These are phyloP conservation scores for Sugiyamaella lignohabitans DNA, from an alignment of 805 yeast species.

Conservation along the genomic window DNA sequence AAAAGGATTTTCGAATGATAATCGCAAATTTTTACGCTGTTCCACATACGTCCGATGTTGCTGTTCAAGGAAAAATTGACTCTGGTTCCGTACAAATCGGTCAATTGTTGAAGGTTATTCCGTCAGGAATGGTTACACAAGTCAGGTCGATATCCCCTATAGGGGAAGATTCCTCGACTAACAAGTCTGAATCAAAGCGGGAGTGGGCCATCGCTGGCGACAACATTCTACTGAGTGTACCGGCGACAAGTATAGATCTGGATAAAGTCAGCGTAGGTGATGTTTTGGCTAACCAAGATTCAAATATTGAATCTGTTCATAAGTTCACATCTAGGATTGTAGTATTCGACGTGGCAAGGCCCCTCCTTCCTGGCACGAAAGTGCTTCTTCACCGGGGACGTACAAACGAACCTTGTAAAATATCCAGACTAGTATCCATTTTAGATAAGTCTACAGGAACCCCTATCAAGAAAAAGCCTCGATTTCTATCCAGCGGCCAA, in stretches of 20 bases:
- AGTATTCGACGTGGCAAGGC: slow-evolving; percentile 62
- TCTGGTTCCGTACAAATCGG: slow-evolving; percentile 68
- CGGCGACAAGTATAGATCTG: slow-evolving; percentile 24
- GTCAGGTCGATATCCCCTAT: slow-evolving; percentile 20
- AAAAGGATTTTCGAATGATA: slow-evolving; percentile 48
- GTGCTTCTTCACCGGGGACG: slow-evolving; percentile 73
- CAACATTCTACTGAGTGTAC: slow-evolving; percentile 42
- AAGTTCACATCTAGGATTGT: slow-evolving; percentile 50
- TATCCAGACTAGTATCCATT: slow-evolving; percentile 41
- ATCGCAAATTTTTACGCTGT: slow-evolving; percentile 56
- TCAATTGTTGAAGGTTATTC: slow-evolving; percentile 53
- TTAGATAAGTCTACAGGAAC: slow-evolving; percentile 30
- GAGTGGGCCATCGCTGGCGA: slow-evolving; percentile 49
- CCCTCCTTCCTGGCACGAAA: slow-evolving; percentile 74
- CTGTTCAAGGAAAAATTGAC: slow-evolving; percentile 57
- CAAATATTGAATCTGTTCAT: slow-evolving; percentile 42
- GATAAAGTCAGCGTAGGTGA: slow-evolving; percentile 60
- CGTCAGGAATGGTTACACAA: slow-evolving; percentile 34
- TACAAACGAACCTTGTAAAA: slow-evolving; percentile 60
- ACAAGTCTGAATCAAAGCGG: slow-evolving; percentile 14
- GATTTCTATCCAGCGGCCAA: slow-evolving; percentile 57
- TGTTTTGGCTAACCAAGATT: slow-evolving; percentile 46
- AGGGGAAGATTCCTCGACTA: not conserved
- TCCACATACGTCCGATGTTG: slow-evolving; percentile 43
- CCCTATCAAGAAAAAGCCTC: slow-evolving; percentile 37